phyloP scores from a whole-genome alignment of 768 basidiomycete species.

The Termitomyces sp. region DNA sequence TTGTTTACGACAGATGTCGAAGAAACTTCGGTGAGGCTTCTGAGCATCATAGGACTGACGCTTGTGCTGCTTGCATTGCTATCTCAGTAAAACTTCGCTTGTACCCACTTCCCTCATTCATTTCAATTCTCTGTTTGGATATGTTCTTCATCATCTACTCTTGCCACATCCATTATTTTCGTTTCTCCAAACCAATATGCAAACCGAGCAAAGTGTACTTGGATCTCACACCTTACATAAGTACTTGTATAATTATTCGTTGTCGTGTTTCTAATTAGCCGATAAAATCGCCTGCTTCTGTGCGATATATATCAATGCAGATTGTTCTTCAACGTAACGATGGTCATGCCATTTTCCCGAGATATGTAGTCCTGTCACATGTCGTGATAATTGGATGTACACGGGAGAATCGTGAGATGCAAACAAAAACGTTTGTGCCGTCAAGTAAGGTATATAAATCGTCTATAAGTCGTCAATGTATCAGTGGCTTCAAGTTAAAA shows the following conservation, averaged over 20 bases:
- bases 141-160: neutral
- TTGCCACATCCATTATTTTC: neutral
- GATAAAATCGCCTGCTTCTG: neutral
- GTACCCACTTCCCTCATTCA: no score
- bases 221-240: neutral
- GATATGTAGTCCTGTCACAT: no score
- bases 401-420: neutral
- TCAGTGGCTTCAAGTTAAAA: neutral
- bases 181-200: neutral
- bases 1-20: conserved; percentile 3
- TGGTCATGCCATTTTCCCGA: no score
- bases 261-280: neutral
- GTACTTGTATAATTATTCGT: neutral
- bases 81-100: neutral
- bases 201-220: neutral
- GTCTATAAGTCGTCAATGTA: no score
- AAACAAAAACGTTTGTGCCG: neutral
- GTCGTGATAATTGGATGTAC: neutral
- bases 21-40: conserved; percentile 7
- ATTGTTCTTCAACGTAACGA: neutral
- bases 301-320: neutral
- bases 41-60: conserved; percentile 10
- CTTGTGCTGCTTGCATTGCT: conserved; percentile 11
- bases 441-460: neutral
- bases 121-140: neutral